phyloP scores from a whole-genome alignment of 371 early-diverging fungal species.

The Mucor circinelloides region DNA sequence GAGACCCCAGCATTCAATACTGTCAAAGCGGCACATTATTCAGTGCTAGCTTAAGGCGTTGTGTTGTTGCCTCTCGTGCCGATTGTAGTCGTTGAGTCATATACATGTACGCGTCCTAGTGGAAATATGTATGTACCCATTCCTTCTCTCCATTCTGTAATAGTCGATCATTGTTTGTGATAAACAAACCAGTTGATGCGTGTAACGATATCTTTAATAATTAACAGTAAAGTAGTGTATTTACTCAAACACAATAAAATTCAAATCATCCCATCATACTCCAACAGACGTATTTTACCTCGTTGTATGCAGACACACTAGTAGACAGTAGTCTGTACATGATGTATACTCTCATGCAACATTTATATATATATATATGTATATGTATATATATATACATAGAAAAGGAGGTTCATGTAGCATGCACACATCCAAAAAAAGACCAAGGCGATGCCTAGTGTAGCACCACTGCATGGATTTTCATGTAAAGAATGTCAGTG shows the following conservation, averaged over 20 bases:
- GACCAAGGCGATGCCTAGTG: not conserved
- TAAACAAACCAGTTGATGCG: not conserved
- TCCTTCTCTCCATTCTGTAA: not conserved
- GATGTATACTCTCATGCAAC: not conserved
- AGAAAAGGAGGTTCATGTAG: not conserved
- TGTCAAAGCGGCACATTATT: not conserved
- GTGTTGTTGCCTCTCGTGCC: not conserved
- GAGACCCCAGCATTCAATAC: not conserved
- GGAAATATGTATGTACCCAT: not conserved
- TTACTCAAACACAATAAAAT: too few relatives aligned
- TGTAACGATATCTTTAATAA: not conserved
- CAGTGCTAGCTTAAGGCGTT: not conserved
- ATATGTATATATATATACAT: too few relatives aligned
- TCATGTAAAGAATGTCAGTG: not conserved
- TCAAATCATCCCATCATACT: not conserved
- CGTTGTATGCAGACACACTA: not conserved
- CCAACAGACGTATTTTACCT: not conserved
- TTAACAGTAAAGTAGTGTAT: not conserved
- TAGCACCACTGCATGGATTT: not conserved
- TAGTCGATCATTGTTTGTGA: not conserved
- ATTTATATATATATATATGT: too few relatives aligned
- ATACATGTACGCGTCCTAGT: not conserved
- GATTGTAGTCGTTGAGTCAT: not conserved
- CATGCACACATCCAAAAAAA: not conserved
- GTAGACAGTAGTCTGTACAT: not conserved